Percentiles rank a stretch among this genome's conserved stretches.
These are phyloP conservation scores for Chlorella vulgaris DNA, from an alignment of 139 green algal species.

Conservation along the genomic window DNA sequence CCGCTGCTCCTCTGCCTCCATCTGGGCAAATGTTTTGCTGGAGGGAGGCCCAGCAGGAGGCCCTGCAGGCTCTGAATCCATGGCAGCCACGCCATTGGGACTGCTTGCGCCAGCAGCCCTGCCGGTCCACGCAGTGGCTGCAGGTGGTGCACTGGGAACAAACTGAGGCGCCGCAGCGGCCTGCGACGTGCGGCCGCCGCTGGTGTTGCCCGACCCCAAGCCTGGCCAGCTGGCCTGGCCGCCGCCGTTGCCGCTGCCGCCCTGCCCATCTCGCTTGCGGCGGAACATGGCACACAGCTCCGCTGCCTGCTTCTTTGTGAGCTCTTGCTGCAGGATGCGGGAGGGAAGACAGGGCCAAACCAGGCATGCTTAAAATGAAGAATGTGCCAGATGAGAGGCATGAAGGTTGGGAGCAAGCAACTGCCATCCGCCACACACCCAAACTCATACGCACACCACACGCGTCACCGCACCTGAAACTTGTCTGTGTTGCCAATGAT, in stretches of 20 bases:
- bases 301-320: slow-evolving; percentile 31
- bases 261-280: neutral
- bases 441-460: neutral
- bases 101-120: neutral
- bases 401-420: neutral
- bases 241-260: neutral
- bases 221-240: neutral
- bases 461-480: slow-evolving; percentile 14
- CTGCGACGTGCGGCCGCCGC: slow-evolving; percentile 13
- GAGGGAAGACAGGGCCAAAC: too few species aligned
- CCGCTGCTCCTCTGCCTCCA: slow-evolving; percentile 5
- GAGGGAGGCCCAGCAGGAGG: neutral
- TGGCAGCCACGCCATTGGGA: neutral
- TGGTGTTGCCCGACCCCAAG: neutral
- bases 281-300: slow-evolving; percentile 33
- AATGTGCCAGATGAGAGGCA: neutral
- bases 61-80: neutral
- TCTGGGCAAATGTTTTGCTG: slow-evolving; percentile 26
- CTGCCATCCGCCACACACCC: neutral
- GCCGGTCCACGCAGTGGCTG: neutral
- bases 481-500: slow-evolving; percentile 18
- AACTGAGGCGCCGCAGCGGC: neutral
- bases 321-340: slow-evolving; percentile 20
- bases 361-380: neutral
- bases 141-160: neutral